Percentiles rank a stretch among this genome's conserved stretches.
phyloP scores from a whole-genome alignment of 2,329 filamentous ascomycete genomes.

The Apiospora rasikravindrae region DNA sequence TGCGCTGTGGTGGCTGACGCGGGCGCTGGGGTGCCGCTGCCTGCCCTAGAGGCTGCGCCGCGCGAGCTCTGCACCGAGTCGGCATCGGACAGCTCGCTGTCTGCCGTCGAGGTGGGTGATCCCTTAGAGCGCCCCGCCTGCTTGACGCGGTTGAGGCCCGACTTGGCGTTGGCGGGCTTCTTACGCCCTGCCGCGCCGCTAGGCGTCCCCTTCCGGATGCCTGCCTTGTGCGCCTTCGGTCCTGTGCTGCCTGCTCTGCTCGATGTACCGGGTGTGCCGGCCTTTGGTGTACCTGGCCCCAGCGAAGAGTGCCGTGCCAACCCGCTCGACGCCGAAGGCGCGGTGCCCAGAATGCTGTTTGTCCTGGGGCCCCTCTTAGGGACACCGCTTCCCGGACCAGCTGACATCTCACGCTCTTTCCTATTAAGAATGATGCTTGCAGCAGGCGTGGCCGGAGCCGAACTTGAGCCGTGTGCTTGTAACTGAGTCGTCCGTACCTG shows the following conservation, averaged over 20 bases:
- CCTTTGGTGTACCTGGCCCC: slow-evolving; percentile 67
- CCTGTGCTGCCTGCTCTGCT: slow-evolving; percentile 64
- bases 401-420: slow-evolving; percentile 62
- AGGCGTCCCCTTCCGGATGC: slow-evolving; percentile 50
- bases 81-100: slow-evolving; percentile 69
- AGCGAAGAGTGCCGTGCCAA: slow-evolving; percentile 67
- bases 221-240: slow-evolving; percentile 56
- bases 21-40: slow-evolving; percentile 40
- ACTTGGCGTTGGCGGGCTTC: slow-evolving; percentile 52
- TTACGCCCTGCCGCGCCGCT: slow-evolving; percentile 40
- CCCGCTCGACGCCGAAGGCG: slow-evolving; percentile 59
- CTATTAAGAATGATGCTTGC: slow-evolving; percentile 64
- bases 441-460: slow-evolving; percentile 65
- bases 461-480: slow-evolving; percentile 56
- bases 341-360: slow-evolving; percentile 52
- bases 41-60: slow-evolving; percentile 48
- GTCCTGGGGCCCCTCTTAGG: slow-evolving; percentile 59
- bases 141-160: slow-evolving; percentile 67
- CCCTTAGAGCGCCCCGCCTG: slow-evolving; percentile 59
- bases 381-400: slow-evolving; percentile 55
- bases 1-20: slow-evolving; percentile 23
- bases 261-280: slow-evolving; percentile 41
- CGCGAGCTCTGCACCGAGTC: slow-evolving; percentile 59
- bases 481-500: slow-evolving; percentile 57
- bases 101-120: slow-evolving; percentile 66